Evolutionary conservation across 2,329 filamentous ascomycete species (phyloP).

Genomic region (Colletotrichum truncatum): DNA sequence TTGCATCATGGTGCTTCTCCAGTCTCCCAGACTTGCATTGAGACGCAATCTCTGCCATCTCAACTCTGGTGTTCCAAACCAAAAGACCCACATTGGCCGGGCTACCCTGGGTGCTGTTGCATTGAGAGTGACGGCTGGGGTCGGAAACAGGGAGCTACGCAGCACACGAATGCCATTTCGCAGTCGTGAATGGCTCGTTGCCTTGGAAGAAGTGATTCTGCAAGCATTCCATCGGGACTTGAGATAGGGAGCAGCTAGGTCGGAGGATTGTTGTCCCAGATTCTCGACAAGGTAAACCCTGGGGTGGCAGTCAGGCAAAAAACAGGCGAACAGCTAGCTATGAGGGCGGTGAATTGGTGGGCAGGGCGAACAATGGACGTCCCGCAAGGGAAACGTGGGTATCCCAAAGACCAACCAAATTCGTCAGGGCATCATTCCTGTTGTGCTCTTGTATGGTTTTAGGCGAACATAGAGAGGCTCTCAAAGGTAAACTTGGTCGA

Average conservation of each 20-base stretch:
- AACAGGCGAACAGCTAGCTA: neutral
- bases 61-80: slow-evolving; percentile 18
- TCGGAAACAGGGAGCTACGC: slow-evolving; percentile 2
- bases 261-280: neutral
- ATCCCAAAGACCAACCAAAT: slow-evolving; percentile 6
- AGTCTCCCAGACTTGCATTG: slow-evolving; percentile 9
- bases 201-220: slow-evolving; percentile 5
- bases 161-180: neutral
- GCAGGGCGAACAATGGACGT: slow-evolving; percentile 12
- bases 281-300: slow-evolving; percentile 8
- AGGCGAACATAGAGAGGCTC: neutral
- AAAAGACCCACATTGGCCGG: slow-evolving; percentile 1
- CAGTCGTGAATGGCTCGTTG: slow-evolving; percentile 1
- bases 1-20: slow-evolving; percentile 13
- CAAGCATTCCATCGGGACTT: neutral
- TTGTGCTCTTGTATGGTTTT: neutral
- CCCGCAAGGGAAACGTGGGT: neutral
- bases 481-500: neutral
- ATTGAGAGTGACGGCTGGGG: slow-evolving; percentile 4
- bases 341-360: slow-evolving; percentile 19
- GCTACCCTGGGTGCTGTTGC: neutral
- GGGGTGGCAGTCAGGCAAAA: neutral
- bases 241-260: neutral
- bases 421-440: neutral
- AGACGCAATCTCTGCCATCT: slow-evolving; percentile 30